phyloP scores from a whole-genome alignment of 176 grass and related monocot genomes.

The Themeda triandra region DNA sequence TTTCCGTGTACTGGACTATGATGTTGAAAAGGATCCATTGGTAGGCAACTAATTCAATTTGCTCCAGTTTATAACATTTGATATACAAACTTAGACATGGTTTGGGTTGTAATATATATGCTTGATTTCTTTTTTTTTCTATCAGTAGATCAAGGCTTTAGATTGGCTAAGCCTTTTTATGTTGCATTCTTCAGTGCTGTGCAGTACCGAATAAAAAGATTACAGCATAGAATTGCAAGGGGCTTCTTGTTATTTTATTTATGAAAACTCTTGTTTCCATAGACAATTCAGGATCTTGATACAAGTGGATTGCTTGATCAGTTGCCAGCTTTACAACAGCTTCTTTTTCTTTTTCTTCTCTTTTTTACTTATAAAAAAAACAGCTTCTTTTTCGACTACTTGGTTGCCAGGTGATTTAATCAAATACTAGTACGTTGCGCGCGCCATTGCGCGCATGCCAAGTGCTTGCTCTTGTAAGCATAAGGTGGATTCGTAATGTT shows the following conservation, averaged over 20 bases:
- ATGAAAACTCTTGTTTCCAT: conserved; percentile 18
- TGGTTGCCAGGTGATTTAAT: conserved; percentile 70
- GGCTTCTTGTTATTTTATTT: not conserved
- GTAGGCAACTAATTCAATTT: conserved; percentile 40
- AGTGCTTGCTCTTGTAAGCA: no score
- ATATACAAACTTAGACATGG: not conserved
- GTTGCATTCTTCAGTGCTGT: not conserved
- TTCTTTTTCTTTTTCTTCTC: no score
- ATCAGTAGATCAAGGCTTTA: not conserved
- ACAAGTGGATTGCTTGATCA: conserved; percentile 70
- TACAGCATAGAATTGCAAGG: not conserved
- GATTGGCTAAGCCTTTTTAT: not conserved
- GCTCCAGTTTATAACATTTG: not conserved
- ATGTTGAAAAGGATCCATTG: conserved; percentile 62
- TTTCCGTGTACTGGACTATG: conserved; percentile 78
- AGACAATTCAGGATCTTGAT: conserved; percentile 71
- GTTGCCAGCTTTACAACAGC: conserved; percentile 72
- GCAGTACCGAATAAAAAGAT: not conserved
- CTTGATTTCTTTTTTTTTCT: not conserved
- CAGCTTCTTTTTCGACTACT: conserved; percentile 78
- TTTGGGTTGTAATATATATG: not conserved
- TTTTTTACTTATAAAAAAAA: no score
- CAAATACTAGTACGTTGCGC: no score
- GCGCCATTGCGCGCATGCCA: no score
- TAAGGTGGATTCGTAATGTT: no score